Evolutionary conservation across 306 rosid genomes (phyloP).

Genomic region (Cicer yamashitae): DNA sequence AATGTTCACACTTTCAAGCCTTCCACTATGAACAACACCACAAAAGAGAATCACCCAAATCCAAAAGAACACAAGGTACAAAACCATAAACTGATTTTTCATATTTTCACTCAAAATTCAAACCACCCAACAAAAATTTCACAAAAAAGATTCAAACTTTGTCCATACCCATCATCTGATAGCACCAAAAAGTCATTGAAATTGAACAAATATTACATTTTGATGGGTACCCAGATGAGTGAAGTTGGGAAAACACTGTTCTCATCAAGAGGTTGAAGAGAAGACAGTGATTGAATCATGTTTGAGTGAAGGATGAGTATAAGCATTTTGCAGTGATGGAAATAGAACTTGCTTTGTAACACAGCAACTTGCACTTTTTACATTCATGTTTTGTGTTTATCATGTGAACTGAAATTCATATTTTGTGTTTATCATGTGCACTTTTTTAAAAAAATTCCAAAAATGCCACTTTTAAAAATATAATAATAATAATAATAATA

Average conservation of each 20-base stretch:
- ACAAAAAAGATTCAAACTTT: slow-evolving; percentile 39
- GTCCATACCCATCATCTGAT: slow-evolving; percentile 18
- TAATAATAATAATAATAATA: too few species aligned
- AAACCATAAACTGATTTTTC: slow-evolving; percentile 46
- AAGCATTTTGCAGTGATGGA: too few species aligned
- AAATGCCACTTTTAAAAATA: too few species aligned
- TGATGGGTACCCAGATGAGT: slow-evolving; percentile 30
- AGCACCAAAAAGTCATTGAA: slow-evolving; percentile 36
- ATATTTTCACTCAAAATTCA: slow-evolving; percentile 43
- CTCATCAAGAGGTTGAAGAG: background rate
- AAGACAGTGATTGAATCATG: background rate
- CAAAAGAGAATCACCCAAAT: slow-evolving; percentile 58
- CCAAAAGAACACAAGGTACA: slow-evolving; percentile 44
- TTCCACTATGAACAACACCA: slow-evolving; percentile 54
- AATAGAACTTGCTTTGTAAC: too few species aligned
- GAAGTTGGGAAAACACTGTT: background rate
- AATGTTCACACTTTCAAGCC: slow-evolving; percentile 68
- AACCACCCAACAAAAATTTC: slow-evolving; percentile 44
- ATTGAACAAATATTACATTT: slow-evolving; percentile 25
- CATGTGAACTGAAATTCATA: too few species aligned
- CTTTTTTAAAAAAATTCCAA: too few species aligned
- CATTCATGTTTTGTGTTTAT: too few species aligned
- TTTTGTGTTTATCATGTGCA: too few species aligned
- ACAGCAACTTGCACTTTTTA: too few species aligned
- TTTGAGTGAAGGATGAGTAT: background rate